A percentile compares a stretch with the other conserved stretches of the same genome.
Conservation (phyloP, 2,329 filamentous ascomycete genomes). For the Alternaria arborescens region DNA sequence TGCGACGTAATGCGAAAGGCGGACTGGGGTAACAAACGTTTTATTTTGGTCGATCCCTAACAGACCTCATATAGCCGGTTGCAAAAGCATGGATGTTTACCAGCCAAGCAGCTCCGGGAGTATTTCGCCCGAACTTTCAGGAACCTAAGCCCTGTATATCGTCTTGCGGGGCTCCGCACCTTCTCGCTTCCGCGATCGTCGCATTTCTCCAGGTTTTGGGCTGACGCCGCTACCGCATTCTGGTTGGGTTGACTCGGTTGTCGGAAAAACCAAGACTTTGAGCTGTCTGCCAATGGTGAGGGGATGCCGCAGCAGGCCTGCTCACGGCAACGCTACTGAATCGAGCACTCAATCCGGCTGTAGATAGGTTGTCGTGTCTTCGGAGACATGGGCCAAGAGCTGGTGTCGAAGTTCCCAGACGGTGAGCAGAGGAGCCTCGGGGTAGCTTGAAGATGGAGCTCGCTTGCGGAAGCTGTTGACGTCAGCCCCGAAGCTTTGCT, state of each 20-base stretch:
- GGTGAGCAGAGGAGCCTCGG: background rate
- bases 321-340: background rate
- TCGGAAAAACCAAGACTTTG: slow-evolving; percentile 29
- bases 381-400: slow-evolving; percentile 3
- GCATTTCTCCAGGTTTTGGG: slow-evolving; percentile 32
- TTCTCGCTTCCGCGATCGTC: slow-evolving; percentile 22
- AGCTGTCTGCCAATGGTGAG: slow-evolving; percentile 4
- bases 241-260: slow-evolving; percentile 1
- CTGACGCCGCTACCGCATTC: slow-evolving; percentile 20
- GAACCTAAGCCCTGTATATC: slow-evolving; percentile 23
- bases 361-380: background rate
- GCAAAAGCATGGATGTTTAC: slow-evolving; percentile 17
- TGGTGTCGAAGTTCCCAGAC: background rate
- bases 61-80: slow-evolving; percentile 31
- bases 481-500: background rate
- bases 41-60: slow-evolving; percentile 11
- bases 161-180: slow-evolving; percentile 36
- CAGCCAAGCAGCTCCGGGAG: slow-evolving; percentile 38
- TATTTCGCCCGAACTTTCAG: slow-evolving; percentile 36
- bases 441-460: background rate
- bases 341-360: background rate
- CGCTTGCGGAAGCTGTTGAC: background rate
- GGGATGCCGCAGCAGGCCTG: background rate
- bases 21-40: slow-evolving; percentile 4
- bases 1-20: slow-evolving; percentile 1